Evolutionary conservation across 2,329 filamentous ascomycete genomes (phyloP), one percentile per base, ranked within the genome.

Genomic region (Diaporthe humulicola): DNA sequence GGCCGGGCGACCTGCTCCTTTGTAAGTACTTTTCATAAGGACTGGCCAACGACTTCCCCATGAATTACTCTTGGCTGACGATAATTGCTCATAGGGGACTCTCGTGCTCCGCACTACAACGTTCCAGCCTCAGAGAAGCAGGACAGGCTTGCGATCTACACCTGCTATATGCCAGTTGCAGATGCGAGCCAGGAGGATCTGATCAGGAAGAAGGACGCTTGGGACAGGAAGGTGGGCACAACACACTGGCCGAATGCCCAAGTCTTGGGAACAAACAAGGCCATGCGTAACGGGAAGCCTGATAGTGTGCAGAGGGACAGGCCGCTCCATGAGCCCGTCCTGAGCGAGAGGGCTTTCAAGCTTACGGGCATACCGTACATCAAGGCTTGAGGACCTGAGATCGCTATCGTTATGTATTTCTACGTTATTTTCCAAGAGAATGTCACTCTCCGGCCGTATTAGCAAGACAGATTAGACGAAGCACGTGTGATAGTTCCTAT

Each of bases 291-390:
- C 56, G 80, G 79, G 42, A 64, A 80, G 77, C 77, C 79, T n/a
- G 76, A 79, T 70, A 78, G 80, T 17, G 78, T 84, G 75, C 84
- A 85, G 48, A 80, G 84, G 22, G 78, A 81, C 17, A 78, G 81
- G 76, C 86, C 86, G 0, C 76, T 85, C 2, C 83, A 85, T 60
- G 84, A 86, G 74, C 82, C 84, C 0, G 73, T 80, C 30, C 76
- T 88, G 42, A 79, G 79, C 73, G 86, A 87, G 80, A 76, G 85
- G 33, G 84, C 83, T 1, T 87, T 84, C 77, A 86, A 83, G 77
- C 77, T 88, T 70, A 88, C 86, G 2, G 87, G 87, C 3, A 87
- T 88, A 75, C 86, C 87, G 15, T 88, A 88, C 25, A 79, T 81
- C 42, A 75, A 77, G 67, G 75, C 52, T 12, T 75, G 30, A 67